These are phyloP conservation scores for Ceratobasidium sp. DNA, from an alignment of 1,284 basidiomycete genomes.

Conservation along the genomic window DNA sequence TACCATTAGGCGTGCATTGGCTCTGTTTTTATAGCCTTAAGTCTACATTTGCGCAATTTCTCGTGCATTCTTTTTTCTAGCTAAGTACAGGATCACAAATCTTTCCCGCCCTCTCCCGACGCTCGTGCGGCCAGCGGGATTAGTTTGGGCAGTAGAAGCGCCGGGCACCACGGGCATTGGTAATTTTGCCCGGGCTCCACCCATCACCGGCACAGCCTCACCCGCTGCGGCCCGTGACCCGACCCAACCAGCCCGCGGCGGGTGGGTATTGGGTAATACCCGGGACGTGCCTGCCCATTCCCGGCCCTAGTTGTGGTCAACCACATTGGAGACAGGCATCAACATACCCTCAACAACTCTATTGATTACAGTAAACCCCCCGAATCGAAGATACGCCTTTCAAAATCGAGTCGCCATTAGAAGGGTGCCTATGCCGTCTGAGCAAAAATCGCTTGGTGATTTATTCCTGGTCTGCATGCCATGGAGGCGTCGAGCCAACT, in stretches of 20 bases:
- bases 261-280: not conserved
- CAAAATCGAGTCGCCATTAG: too few relatives aligned
- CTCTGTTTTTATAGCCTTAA: not conserved
- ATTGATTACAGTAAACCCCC: too few relatives aligned
- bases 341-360: too few relatives aligned
- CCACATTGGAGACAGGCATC: too few relatives aligned
- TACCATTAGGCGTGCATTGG: too few relatives aligned
- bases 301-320: too few relatives aligned
- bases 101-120: not conserved
- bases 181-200: not conserved
- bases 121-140: not conserved
- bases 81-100: not conserved
- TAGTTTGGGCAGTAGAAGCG: conserved; percentile 2
- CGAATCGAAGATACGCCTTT: too few relatives aligned
- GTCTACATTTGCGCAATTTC: not conserved
- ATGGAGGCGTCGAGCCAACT: too few relatives aligned
- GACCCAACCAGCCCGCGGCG: not conserved
- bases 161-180: not conserved
- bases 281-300: conserved; percentile 1
- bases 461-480: too few relatives aligned
- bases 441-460: too few relatives aligned
- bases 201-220: too few relatives aligned
- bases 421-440: too few relatives aligned
- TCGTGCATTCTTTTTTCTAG: not conserved
- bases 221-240: not conserved